Percentiles rank a stretch among this genome's conserved stretches.
phyloP scores from a whole-genome alignment of 306 rosid species.

The Quercus variabilis region DNA sequence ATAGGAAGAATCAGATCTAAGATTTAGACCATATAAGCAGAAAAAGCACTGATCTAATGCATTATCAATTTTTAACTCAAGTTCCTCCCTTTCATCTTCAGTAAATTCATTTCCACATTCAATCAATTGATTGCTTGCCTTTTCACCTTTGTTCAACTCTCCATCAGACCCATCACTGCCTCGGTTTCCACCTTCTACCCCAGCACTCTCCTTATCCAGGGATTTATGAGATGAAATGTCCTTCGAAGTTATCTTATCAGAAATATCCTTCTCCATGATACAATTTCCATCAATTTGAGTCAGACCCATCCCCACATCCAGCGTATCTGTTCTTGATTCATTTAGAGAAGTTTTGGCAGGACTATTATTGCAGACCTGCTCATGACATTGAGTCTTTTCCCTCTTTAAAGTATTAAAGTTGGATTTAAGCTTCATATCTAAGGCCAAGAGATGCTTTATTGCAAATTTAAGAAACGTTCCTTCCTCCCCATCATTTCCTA shows the following conservation, averaged over 20 bases:
- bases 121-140: constrained; percentile 38
- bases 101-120: constrained; percentile 58
- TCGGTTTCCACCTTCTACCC: constrained; percentile 41
- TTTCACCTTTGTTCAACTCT: constrained; percentile 40
- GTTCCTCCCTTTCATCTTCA: constrained; percentile 92
- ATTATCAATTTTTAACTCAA: constrained; percentile 72
- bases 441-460: constrained; percentile 85
- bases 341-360: constrained; percentile 40
- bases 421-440: constrained; percentile 88
- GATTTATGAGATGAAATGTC: constrained; percentile 35
- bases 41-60: constrained; percentile 95
- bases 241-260: constrained; percentile 40
- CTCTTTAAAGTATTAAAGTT: constrained; percentile 42
- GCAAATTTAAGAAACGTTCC: constrained; percentile 94
- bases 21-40: constrained; percentile 90
- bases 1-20: constrained; percentile 83
- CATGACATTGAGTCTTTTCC: constrained; percentile 45
- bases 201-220: constrained; percentile 41
- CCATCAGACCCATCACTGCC: constrained; percentile 42
- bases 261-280: constrained; percentile 38
- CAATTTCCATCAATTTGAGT: constrained; percentile 40
- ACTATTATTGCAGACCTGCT: constrained; percentile 44
- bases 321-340: constrained; percentile 41
- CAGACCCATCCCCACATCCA: constrained; percentile 42
- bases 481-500: constrained; percentile 79